Conservation (phyloP, 257 asterid species). For the Lavandula angustifolia region DNA sequence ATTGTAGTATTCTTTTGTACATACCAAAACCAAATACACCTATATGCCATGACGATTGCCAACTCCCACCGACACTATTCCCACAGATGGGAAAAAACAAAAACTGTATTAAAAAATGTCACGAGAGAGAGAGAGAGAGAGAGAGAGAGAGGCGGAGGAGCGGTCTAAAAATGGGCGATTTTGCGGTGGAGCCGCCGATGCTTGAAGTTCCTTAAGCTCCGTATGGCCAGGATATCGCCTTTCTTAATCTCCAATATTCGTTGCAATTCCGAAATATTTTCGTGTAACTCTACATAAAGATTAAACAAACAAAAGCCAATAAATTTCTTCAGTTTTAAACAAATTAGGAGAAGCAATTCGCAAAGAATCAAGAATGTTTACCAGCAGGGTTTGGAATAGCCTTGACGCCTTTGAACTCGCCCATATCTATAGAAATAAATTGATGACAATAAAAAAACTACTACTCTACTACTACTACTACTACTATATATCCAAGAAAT, state of each 20-base stretch:
- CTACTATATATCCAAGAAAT: neutral
- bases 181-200: slow-evolving; percentile 65
- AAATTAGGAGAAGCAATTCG: no score
- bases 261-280: slow-evolving; percentile 39
- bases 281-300: slow-evolving; percentile 31
- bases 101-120: neutral
- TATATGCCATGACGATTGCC: neutral
- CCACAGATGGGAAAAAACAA: slow-evolving; percentile 17
- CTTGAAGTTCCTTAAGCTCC: slow-evolving; percentile 60
- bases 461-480: no score
- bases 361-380: slow-evolving; percentile 10
- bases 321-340: neutral
- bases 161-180: slow-evolving; percentile 48
- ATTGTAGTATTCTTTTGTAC: neutral
- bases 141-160: slow-evolving; percentile 3
- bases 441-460: neutral
- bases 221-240: slow-evolving; percentile 52
- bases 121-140: neutral
- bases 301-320: neutral
- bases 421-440: slow-evolving; percentile 44
- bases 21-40: neutral
- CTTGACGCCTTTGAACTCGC: slow-evolving; percentile 47
- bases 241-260: slow-evolving; percentile 38
- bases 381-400: slow-evolving; percentile 39
- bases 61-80: slow-evolving; percentile 31